A percentile compares a stretch with the other conserved stretches of the same genome.
Conservation (phyloP, 2,329 filamentous ascomycete genomes). For the Scedosporium minutisporum region DNA sequence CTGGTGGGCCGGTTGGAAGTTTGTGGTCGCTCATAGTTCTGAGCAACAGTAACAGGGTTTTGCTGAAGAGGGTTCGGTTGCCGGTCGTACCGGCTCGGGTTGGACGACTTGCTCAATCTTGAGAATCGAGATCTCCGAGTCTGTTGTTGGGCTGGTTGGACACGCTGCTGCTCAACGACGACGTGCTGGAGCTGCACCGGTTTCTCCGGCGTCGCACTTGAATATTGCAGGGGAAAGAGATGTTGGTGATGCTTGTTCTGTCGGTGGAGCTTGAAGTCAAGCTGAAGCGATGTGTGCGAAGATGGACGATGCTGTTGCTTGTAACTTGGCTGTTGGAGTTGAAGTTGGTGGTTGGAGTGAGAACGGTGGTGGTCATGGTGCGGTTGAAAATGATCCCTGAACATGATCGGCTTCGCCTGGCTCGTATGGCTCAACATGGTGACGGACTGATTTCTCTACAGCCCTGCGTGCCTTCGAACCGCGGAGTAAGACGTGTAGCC, state of each 20-base stretch:
- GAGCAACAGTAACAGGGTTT: neutral
- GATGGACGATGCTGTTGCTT: neutral
- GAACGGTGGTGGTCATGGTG: neutral
- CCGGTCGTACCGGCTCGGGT: neutral
- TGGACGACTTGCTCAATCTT: neutral
- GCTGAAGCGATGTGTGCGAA: neutral
- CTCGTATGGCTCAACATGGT: conserved; percentile 5
- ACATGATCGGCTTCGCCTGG: neutral
- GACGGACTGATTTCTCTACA: neutral
- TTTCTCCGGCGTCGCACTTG: neutral
- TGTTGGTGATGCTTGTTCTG: neutral
- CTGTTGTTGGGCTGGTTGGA: neutral
- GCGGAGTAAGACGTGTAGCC: too few relatives aligned
- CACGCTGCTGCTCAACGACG: neutral
- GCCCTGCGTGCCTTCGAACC: neutral
- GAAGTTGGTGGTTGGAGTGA: neutral
- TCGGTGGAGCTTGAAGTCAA: neutral
- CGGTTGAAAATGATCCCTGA: conserved; percentile 4
- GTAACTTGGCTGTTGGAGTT: neutral
- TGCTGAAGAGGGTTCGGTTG: neutral
- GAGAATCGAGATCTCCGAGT: neutral
- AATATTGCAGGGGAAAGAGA: neutral
- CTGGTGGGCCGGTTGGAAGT: neutral
- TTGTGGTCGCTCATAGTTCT: neutral
- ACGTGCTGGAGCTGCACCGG: neutral